Conservation (phyloP, 805 yeast genomes). For the Metschnikowia lunata region DNA sequence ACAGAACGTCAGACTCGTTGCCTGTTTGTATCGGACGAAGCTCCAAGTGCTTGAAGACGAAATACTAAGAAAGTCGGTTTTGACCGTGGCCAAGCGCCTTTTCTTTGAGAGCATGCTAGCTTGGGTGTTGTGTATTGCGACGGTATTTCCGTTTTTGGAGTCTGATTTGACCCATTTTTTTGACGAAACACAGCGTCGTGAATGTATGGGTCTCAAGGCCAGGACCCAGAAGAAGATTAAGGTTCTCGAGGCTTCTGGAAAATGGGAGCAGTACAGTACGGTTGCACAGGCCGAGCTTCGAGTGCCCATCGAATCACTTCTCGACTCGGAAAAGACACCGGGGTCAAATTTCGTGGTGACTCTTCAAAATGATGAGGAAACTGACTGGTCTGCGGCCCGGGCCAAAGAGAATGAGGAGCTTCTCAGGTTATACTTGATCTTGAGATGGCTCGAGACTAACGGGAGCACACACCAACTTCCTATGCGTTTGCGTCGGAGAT, state of each 20-base stretch:
- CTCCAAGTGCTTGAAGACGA: slow-evolving; percentile 5
- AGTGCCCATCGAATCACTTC: slow-evolving; percentile 2
- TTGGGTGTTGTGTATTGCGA: slow-evolving; percentile 1
- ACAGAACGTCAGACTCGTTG: neutral
- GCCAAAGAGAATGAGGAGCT: slow-evolving; percentile 2
- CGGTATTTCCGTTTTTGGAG: slow-evolving; percentile 1
- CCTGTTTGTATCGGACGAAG: slow-evolving; percentile 5
- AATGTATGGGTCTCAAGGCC: neutral
- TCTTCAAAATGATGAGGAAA: neutral
- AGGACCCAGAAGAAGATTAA: neutral
- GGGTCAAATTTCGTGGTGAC: neutral
- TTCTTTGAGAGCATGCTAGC: neutral
- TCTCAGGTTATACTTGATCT: slow-evolving; percentile 5
- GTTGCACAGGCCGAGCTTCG: slow-evolving; percentile 1
- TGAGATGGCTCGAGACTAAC: slow-evolving; percentile 5
- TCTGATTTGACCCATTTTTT: neutral
- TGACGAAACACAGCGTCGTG: neutral
- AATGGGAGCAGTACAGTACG: neutral
- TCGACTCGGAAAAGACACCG: neutral
- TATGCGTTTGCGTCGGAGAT: neutral
- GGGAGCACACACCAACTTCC: slow-evolving; percentile 1
- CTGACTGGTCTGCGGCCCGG: neutral
- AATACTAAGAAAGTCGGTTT: neutral
- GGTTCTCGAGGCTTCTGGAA: neutral
- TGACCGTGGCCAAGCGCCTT: slow-evolving; percentile 1